Conservation (phyloP, 2,329 filamentous ascomycete species). For the Lasiodiplodia sp. region DNA sequence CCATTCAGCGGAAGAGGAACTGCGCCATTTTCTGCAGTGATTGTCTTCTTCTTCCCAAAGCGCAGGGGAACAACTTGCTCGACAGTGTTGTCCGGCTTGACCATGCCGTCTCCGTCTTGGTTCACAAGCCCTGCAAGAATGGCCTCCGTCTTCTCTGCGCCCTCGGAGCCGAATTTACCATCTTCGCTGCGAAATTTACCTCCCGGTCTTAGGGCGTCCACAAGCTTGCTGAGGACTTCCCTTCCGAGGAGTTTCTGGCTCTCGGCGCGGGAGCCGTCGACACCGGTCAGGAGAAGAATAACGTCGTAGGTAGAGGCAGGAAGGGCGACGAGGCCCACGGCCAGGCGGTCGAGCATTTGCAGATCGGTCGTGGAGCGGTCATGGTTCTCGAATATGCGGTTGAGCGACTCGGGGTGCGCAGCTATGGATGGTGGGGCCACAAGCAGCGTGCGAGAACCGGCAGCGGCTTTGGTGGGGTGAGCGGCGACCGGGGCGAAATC, state of each 20-base stretch:
- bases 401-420: slow-evolving; percentile 80
- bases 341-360: slow-evolving; percentile 96
- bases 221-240: slow-evolving; percentile 72
- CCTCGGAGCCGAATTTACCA: slow-evolving; percentile 60
- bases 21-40: slow-evolving; percentile 46
- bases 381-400: slow-evolving; percentile 72
- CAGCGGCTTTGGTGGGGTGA: slow-evolving; percentile 33
- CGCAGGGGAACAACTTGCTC: slow-evolving; percentile 67
- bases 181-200: slow-evolving; percentile 75
- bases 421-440: slow-evolving; percentile 91
- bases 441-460: slow-evolving; percentile 70
- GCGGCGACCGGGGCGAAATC: slow-evolving; percentile 41
- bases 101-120: slow-evolving; percentile 68
- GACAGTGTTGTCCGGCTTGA: slow-evolving; percentile 72
- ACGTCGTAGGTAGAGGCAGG: slow-evolving; percentile 81
- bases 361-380: slow-evolving; percentile 82
- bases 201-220: slow-evolving; percentile 73
- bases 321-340: slow-evolving; percentile 79
- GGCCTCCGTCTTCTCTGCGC: slow-evolving; percentile 73
- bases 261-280: slow-evolving; percentile 71
- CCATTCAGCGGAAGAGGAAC: slow-evolving; percentile 44
- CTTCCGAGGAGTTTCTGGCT: slow-evolving; percentile 70
- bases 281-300: slow-evolving; percentile 82
- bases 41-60: slow-evolving; percentile 68
- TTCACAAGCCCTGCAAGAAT: slow-evolving; percentile 80